Base-by-base conservation (phyloP, 257 asterid species). In the Ajuga chamaepitys region DNA sequence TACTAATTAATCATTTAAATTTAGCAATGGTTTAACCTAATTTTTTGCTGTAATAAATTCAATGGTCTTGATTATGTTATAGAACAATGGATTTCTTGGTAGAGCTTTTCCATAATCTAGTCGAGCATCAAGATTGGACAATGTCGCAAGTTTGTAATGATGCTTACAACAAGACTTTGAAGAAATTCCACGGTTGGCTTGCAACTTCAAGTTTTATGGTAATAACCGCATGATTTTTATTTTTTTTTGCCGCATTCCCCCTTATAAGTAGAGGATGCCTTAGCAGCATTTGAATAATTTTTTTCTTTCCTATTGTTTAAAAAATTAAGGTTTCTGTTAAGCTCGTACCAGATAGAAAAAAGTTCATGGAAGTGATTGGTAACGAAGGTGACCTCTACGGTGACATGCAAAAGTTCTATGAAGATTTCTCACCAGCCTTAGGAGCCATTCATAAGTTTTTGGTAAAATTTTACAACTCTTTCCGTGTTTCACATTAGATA, bases 121-220 rank as follows among this genome's bases (percentile, higher is more conserved):
- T 54, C 0, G 83, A 79, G 74, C 86, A 88, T 71, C 88, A 56
- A 37, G 97, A 88, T 67, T 86, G 93, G 96, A 73, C 91, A 7
- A 77, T 85, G 80, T 78, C 84, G 1, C 93, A 88, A 70, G 93
- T 85, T 34, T 88, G 83, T 61, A 78, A 70, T 5, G 95, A 88
- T 62, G 80, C 97, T 5, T 90, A 90, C 75, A 40, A 83, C 79
- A 90, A 90, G 71, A 88, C 96, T 12, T 70, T 90, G 83, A 90
- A 88, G 75, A 86, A 86, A 72, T 90, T 90, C 88, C 97, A 90
- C 34, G 97, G 97, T 14, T 88, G 97, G 97, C 79, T 88, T 1
- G 93, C 96, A 28, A 78, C 85, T 68, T 88, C 97, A 22, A 88
- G 91, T 62, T 90, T 90, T 53, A 35, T 77, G 83, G 97, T 89